Conservation (phyloP, 805 yeast species). For the Wickerhamiella bombiphila region DNA sequence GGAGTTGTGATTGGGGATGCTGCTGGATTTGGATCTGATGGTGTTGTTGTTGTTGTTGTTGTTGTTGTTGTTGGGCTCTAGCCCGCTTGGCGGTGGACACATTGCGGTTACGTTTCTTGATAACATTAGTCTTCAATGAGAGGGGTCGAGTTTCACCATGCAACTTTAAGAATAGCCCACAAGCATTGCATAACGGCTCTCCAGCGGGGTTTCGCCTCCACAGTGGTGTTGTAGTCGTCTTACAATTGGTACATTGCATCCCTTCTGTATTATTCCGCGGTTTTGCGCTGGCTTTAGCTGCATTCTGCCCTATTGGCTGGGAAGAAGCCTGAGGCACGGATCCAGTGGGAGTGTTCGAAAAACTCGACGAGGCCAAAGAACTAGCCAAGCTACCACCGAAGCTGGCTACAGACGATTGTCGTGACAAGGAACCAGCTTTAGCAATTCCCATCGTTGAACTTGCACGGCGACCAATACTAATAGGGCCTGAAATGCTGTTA, state of each 20-base stretch:
- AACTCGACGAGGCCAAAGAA: background rate
- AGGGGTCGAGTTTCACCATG: constrained; percentile 94
- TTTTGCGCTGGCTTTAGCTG: background rate
- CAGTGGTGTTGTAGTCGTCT: constrained; percentile 81
- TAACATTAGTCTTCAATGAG: constrained; percentile 85
- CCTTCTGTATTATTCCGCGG: background rate
- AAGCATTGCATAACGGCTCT: constrained; percentile 88
- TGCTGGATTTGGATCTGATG: background rate
- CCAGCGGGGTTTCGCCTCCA: constrained; percentile 95
- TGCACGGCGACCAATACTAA: background rate
- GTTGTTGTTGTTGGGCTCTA: constrained; percentile 3
- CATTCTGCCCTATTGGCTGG: background rate
- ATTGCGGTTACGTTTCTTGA: constrained; percentile 72
- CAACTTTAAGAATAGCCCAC: constrained; percentile 81
- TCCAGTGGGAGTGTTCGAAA: background rate
- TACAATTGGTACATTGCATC: constrained; percentile 63
- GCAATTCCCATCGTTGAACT: background rate
- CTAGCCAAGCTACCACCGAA: background rate
- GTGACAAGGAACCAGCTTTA: background rate
- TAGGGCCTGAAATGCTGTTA: background rate
- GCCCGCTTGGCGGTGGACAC: constrained; percentile 7
- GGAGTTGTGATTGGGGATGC: constrained; percentile 4
- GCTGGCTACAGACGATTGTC: background rate
- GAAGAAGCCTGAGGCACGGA: background rate
- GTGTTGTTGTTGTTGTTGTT: constrained; percentile 4